phyloP scores from a whole-genome alignment of 2,329 filamentous ascomycete species.

The Dendrostoma leiphaemia region DNA sequence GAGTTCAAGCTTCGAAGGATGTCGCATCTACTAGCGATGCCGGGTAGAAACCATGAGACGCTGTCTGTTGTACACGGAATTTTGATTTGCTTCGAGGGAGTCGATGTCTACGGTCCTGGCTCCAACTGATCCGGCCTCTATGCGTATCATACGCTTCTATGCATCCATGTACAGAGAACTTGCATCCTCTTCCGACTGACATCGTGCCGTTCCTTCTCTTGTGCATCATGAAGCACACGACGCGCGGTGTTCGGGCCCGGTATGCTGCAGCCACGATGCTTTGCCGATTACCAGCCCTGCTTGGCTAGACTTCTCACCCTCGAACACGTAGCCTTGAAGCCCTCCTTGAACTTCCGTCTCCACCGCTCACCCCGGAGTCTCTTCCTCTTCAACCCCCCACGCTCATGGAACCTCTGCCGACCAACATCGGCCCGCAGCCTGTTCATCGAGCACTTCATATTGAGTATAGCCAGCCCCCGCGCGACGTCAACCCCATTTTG shows the following conservation, averaged over 20 bases:
- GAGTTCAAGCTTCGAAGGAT: too few species aligned
- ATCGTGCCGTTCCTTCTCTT: background rate
- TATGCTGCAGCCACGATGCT: background rate
- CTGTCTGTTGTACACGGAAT: background rate
- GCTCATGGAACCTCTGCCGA: constrained; percentile 70
- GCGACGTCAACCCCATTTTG: constrained; percentile 38
- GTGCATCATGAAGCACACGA: background rate
- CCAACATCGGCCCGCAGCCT: constrained; percentile 53
- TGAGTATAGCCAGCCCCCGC: constrained; percentile 42
- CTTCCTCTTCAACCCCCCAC: constrained; percentile 75
- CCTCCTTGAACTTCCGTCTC: constrained; percentile 65
- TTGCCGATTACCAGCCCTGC: constrained; percentile 68
- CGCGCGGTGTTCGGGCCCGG: background rate
- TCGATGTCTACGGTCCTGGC: background rate
- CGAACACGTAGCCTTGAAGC: constrained; percentile 62
- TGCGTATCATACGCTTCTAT: background rate
- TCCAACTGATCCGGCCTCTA: background rate
- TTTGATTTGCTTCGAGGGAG: background rate
- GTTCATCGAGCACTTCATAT: constrained; percentile 47
- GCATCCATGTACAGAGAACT: background rate
- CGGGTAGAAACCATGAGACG: too few species aligned
- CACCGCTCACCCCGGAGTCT: constrained; percentile 68
- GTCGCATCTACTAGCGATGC: too few species aligned
- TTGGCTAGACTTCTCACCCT: constrained; percentile 68
- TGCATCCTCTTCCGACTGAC: background rate